Evolutionary conservation across 768 basidiomycete species (phyloP).

Genomic region (Rhodocollybia butyracea): DNA sequence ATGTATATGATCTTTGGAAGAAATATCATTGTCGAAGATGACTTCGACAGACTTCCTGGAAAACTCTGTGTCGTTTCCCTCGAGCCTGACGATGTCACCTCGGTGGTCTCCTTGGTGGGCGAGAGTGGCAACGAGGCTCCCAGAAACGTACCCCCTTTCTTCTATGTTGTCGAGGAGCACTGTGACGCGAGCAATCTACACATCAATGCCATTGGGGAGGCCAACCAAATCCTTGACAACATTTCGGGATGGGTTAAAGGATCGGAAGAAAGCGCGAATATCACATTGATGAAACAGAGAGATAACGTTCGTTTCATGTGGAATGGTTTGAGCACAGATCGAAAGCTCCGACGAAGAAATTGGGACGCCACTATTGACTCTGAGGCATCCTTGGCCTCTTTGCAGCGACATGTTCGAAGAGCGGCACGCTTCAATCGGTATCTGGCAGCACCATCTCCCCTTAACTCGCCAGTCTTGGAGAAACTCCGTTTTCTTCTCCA

Average conservation of each 20-base stretch:
- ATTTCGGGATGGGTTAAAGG: not conserved
- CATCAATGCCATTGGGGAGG: not conserved
- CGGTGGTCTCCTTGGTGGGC: not conserved
- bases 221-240: not conserved
- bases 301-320: not conserved
- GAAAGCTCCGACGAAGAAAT: not conserved
- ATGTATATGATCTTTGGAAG: not conserved
- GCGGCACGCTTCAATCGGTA: not conserved
- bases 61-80: too few relatives aligned
- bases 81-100: not conserved
- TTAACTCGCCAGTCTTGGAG: not conserved
- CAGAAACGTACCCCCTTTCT: not conserved
- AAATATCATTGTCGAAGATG: not conserved
- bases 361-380: not conserved
- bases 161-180: not conserved
- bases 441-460: not conserved
- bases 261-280: not conserved
- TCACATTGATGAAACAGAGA: not conserved
- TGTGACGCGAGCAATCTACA: too few relatives aligned
- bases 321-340: not conserved
- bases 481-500: not conserved
- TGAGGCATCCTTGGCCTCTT: not conserved
- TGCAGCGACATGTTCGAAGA: not conserved
- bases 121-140: too few relatives aligned
- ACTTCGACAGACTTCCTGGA: not conserved